Conservation (phyloP, 73 alveolate genomes). For the Uronychia binucleata region DNA sequence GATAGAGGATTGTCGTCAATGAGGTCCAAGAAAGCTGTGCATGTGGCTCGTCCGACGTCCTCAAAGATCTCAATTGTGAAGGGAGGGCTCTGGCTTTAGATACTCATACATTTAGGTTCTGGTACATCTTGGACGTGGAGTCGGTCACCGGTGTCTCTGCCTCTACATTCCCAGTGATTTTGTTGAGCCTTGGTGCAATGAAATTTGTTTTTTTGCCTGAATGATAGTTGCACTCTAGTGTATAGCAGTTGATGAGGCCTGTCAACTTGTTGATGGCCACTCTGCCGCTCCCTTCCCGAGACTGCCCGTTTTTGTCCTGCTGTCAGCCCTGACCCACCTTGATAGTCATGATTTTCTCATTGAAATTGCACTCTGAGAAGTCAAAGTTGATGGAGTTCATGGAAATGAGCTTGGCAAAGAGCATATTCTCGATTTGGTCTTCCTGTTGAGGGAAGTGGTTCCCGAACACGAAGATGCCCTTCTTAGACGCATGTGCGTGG, state of each 20-base stretch:
- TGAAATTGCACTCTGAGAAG: slow-evolving; percentile 83
- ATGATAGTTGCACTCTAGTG: slow-evolving; percentile 96
- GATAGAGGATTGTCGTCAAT: slow-evolving; percentile 69
- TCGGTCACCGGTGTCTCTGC: slow-evolving; percentile 52
- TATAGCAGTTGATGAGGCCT: slow-evolving; percentile 88
- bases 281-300: slow-evolving; percentile 97
- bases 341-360: slow-evolving; percentile 87
- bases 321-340: slow-evolving; percentile 23
- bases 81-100: slow-evolving; percentile 29
- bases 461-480: slow-evolving; percentile 95
- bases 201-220: slow-evolving; percentile 46
- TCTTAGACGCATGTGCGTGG: slow-evolving; percentile 97
- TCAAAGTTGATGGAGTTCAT: slow-evolving; percentile 92
- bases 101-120: neutral
- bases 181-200: slow-evolving; percentile 48
- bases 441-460: slow-evolving; percentile 79
- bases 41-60: slow-evolving; percentile 72
- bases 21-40: slow-evolving; percentile 56
- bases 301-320: slow-evolving; percentile 81
- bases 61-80: slow-evolving; percentile 68
- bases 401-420: slow-evolving; percentile 85
- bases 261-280: slow-evolving; percentile 95
- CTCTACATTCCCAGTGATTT: slow-evolving; percentile 29
- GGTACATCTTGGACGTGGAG: slow-evolving; percentile 32
- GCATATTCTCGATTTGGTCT: slow-evolving; percentile 76